These are phyloP conservation scores for Micromonas pusilla DNA, from an alignment of 139 green algal genomes.

Conservation along the genomic window DNA sequence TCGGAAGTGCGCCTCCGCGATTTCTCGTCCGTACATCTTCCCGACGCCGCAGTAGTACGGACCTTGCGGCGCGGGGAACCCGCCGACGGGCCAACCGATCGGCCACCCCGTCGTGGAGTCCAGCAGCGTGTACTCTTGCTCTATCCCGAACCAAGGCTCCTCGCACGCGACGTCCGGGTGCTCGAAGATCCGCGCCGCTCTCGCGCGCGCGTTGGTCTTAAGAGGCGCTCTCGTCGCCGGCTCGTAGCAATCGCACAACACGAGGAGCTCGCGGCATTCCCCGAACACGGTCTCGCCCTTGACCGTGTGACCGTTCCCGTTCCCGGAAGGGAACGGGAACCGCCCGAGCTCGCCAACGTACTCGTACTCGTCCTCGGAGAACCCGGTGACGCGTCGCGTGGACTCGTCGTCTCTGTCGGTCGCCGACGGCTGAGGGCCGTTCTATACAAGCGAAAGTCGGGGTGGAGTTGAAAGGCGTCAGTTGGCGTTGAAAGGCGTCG, in stretches of 20 bases:
- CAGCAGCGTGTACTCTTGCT: slow-evolving; percentile 98
- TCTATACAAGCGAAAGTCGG: too few species aligned
- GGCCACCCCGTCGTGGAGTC: slow-evolving; percentile 92
- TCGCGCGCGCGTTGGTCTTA: slow-evolving; percentile 85
- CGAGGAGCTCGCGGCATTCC: slow-evolving; percentile 24
- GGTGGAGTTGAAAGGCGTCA: too few species aligned
- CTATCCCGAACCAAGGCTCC: slow-evolving; percentile 92
- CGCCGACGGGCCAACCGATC: slow-evolving; percentile 77
- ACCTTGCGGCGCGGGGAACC: slow-evolving; percentile 84
- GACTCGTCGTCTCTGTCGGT: neutral
- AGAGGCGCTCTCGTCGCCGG: slow-evolving; percentile 66
- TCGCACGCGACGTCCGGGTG: slow-evolving; percentile 49
- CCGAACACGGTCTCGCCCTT: too few species aligned
- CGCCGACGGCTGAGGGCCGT: too few species aligned
- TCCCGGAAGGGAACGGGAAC: too few species aligned
- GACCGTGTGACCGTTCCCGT: too few species aligned
- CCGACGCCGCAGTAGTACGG: slow-evolving; percentile 98
- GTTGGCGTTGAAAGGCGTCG: too few species aligned
- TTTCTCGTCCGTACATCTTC: slow-evolving; percentile 80
- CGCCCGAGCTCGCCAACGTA: too few species aligned
- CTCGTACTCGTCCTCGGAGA: too few species aligned
- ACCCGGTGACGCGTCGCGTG: too few species aligned
- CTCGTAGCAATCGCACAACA: slow-evolving; percentile 92
- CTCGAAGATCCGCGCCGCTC: slow-evolving; percentile 48
- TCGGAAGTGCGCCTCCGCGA: slow-evolving; percentile 95